Percentiles rank a stretch among this genome's conserved stretches.
Conservation (phyloP, 768 basidiomycete species). For the Neoboletus magnificus region DNA sequence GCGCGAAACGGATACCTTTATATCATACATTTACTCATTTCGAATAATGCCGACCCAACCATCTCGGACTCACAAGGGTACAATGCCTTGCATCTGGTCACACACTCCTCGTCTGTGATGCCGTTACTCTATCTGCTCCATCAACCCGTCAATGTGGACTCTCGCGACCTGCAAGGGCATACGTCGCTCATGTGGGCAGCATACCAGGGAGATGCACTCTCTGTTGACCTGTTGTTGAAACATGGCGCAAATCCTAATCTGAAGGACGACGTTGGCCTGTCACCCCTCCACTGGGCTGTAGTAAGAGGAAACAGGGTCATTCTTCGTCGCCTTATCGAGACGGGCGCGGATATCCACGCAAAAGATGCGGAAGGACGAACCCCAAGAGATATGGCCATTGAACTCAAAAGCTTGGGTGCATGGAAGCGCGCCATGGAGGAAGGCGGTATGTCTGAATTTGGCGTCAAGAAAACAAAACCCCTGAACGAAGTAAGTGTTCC, state of each 20-base stretch:
- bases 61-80: constrained; percentile 93
- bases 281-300: constrained; percentile 96
- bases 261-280: constrained; percentile 77
- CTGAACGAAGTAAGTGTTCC: constrained; percentile 63
- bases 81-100: constrained; percentile 92
- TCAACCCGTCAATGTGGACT: constrained; percentile 91
- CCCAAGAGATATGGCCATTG: constrained; percentile 90
- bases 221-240: constrained; percentile 84
- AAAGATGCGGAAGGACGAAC: constrained; percentile 86
- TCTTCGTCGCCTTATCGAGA: constrained; percentile 81
- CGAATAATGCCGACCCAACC: constrained; percentile 89
- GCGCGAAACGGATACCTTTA: constrained; percentile 96
- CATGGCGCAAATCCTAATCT: constrained; percentile 80
- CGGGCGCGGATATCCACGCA: constrained; percentile 76
- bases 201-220: constrained; percentile 96
- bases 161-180: constrained; percentile 87
- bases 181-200: constrained; percentile 98
- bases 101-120: constrained; percentile 94
- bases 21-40: constrained; percentile 87
- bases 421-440: constrained; percentile 90
- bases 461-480: constrained; percentile 59
- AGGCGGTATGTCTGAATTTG: constrained; percentile 77
- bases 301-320: constrained; percentile 90
- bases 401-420: constrained; percentile 86
- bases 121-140: constrained; percentile 88